Percentiles rank a stretch among this genome's conserved stretches.
Conservation (phyloP, 768 basidiomycete species). For the Serendipita vermifera region DNA sequence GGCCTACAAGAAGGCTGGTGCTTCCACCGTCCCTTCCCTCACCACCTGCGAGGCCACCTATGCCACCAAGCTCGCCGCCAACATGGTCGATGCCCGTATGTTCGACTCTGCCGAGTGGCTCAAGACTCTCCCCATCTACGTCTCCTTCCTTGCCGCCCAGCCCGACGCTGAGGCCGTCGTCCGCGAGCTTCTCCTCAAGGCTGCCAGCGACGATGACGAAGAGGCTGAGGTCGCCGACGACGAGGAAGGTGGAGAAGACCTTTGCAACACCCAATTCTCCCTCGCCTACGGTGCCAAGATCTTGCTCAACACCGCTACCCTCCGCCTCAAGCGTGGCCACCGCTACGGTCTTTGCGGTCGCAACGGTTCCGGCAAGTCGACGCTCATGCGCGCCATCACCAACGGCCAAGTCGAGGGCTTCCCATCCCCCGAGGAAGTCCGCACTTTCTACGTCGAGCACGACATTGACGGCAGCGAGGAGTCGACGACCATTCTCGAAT, state of each 20-base stretch:
- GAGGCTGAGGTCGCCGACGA: conserved; percentile 63
- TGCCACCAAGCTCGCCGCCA: conserved; percentile 65
- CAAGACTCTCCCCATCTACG: conserved; percentile 61
- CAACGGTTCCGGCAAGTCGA: conserved; percentile 71
- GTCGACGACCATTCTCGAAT: conserved; percentile 78
- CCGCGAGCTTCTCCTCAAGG: conserved; percentile 82
- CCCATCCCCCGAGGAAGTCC: conserved; percentile 92
- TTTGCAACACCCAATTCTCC: conserved; percentile 98
- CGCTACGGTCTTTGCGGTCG: conserved; percentile 97
- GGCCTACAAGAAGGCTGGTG: conserved; percentile 78
- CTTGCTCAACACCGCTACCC: conserved; percentile 86
- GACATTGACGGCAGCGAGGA: conserved; percentile 95
- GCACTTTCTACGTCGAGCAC: conserved; percentile 99
- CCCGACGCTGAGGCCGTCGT: conserved; percentile 56
- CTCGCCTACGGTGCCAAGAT: conserved; percentile 99
- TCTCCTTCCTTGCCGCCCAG: conserved; percentile 48
- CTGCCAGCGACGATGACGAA: conserved; percentile 62
- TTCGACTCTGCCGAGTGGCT: conserved; percentile 79
- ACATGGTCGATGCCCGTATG: conserved; percentile 81
- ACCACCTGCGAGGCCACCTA: conserved; percentile 50
- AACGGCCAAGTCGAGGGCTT: conserved; percentile 85
- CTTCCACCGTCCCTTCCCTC: conserved; percentile 40
- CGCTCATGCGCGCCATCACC: conserved; percentile 23
- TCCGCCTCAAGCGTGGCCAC: conserved; percentile 96
- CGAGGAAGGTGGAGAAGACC: conserved; percentile 95